These are phyloP conservation scores for Dactylella cylindrospora DNA, from an alignment of 2,329 filamentous ascomycete species.

Conservation along the genomic window DNA sequence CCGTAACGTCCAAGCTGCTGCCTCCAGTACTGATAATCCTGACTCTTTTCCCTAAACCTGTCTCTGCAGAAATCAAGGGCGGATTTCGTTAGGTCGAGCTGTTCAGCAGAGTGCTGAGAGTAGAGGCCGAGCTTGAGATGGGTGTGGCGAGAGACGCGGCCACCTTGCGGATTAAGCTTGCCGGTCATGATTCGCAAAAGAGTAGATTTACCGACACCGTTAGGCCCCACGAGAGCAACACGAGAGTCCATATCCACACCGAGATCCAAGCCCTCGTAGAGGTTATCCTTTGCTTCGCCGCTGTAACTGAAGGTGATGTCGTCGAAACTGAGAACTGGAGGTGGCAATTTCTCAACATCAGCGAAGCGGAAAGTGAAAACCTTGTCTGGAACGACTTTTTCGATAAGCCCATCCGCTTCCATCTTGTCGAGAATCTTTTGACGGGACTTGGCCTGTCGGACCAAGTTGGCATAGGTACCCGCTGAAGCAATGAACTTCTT, in stretches of 20 bases:
- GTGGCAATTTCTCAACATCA: conserved; percentile 98
- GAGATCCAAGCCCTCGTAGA: conserved; percentile 95
- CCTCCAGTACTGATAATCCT: conserved; percentile 99
- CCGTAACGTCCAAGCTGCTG: conserved; percentile 96
- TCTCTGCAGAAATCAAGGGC: conserved; percentile 96
- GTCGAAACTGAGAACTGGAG: conserved; percentile 93
- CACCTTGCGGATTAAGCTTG: conserved; percentile 80
- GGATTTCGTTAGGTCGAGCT: conserved; percentile 97
- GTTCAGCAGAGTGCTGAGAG: conserved; percentile 97
- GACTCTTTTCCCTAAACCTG: conserved; percentile 83
- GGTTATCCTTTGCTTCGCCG: conserved; percentile 80
- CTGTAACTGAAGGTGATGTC: conserved; percentile 98
- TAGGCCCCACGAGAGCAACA: conserved; percentile 93
- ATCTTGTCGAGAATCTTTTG: conserved; percentile 99
- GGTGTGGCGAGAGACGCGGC: conserved; percentile 84
- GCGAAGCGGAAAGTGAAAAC: conserved; percentile 98
- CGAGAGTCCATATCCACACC: conserved; percentile 99
- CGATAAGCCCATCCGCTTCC: conserved; percentile 98
- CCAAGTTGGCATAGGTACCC: conserved; percentile 99
- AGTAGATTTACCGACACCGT: conserved; percentile 98
- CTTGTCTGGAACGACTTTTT: conserved; percentile 78
- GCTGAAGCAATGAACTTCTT: conserved; percentile 99
- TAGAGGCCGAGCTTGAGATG: conserved; percentile 98
- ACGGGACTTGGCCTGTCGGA: conserved; percentile 96
- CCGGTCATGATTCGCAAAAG: conserved; percentile 95